A percentile compares a stretch with the other conserved stretches of the same genome.
Evolutionary conservation across 2,329 filamentous ascomycete genomes (phyloP).

Genomic region (Penicillium verrucosum): DNA sequence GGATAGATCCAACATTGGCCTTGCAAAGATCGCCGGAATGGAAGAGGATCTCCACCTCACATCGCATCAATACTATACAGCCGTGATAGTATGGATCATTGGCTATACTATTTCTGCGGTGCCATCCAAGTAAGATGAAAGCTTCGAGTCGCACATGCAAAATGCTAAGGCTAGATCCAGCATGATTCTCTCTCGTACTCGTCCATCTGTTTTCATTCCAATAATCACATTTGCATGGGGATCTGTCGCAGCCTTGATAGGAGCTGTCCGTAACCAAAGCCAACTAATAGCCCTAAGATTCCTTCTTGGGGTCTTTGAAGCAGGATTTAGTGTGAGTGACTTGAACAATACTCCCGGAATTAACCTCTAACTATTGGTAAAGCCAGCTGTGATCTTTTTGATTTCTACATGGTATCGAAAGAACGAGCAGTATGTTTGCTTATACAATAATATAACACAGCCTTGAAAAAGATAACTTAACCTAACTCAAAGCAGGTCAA

Average conservation of each 20-base stretch:
- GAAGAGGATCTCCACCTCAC: not conserved
- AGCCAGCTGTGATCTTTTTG: constrained; percentile 9
- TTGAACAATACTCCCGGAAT: not conserved
- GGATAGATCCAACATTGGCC: constrained; percentile 7
- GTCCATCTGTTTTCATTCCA: constrained; percentile 5
- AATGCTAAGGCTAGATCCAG: not conserved
- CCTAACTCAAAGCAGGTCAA: not conserved
- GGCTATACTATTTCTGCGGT: constrained; percentile 4
- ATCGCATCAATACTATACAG: constrained; percentile 3
- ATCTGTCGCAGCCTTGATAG: not conserved
- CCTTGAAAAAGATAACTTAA: not conserved
- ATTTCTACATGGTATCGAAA: constrained; percentile 6
- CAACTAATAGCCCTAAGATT: constrained; percentile 1
- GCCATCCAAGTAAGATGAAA: not conserved
- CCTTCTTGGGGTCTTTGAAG: constrained; percentile 2
- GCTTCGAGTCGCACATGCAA: not conserved
- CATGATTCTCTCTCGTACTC: constrained; percentile 1
- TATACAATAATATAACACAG: not conserved
- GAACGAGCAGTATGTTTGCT: constrained; percentile 2
- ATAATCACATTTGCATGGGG: constrained; percentile 5
- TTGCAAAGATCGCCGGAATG: constrained; percentile 7
- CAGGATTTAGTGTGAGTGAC: not conserved
- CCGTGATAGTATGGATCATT: constrained; percentile 5
- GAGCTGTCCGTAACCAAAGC: not conserved
- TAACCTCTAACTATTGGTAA: not conserved